Percentiles rank a stretch among this genome's conserved stretches.
Conservation (phyloP, 1,284 basidiomycete genomes). For the Coniferiporia sulphurascens region DNA sequence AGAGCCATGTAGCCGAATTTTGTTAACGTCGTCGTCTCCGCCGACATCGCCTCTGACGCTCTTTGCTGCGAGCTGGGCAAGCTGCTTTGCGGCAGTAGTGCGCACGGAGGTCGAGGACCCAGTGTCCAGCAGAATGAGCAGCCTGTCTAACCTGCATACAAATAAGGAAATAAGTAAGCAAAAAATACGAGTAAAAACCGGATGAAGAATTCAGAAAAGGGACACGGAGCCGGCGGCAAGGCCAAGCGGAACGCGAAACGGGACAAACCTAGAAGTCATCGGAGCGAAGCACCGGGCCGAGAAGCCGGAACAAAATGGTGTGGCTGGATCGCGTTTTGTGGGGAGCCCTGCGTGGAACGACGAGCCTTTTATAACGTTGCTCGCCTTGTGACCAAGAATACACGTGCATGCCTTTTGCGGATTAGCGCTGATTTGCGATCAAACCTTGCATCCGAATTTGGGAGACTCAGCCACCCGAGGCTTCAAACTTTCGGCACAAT, state of each 20-base stretch:
- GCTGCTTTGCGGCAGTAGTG: slow-evolving; percentile 87
- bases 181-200: neutral
- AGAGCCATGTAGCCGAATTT: slow-evolving; percentile 51
- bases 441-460: neutral
- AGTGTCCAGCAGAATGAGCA: slow-evolving; percentile 86
- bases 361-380: slow-evolving; percentile 12
- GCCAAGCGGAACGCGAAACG: neutral
- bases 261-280: slow-evolving; percentile 20
- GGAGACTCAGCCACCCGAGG: neutral
- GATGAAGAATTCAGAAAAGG: too few relatives aligned
- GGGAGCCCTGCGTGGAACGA: neutral
- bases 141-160: slow-evolving; percentile 74
- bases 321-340: slow-evolving; percentile 1
- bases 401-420: neutral
- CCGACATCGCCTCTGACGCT: slow-evolving; percentile 78
- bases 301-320: slow-evolving; percentile 2
- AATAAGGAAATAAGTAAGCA: neutral
- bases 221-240: too few relatives aligned
- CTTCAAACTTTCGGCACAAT: too few relatives aligned
- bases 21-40: slow-evolving; percentile 73
- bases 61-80: slow-evolving; percentile 84
- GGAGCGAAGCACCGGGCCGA: slow-evolving; percentile 22
- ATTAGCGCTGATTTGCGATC: neutral
- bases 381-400: slow-evolving; percentile 3
- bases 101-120: slow-evolving; percentile 84